phyloP scores from a whole-genome alignment of 2,329 filamentous ascomycete species.

The Endoconidiophora laricicola region DNA sequence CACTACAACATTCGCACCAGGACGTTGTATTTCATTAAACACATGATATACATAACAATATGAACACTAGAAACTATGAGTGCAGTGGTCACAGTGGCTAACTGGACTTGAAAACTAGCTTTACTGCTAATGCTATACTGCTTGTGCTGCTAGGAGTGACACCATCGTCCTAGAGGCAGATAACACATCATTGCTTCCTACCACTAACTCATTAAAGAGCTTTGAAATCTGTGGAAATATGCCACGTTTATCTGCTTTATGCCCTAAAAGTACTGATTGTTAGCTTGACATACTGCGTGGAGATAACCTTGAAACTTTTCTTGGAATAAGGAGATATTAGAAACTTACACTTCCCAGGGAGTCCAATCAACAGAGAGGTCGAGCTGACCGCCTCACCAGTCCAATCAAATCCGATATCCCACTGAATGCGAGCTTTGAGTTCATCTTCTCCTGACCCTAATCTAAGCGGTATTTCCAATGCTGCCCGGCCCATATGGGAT shows the following conservation, averaged over 20 bases:
- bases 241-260: constrained; percentile 37
- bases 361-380: constrained; percentile 35
- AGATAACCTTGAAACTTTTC: too few relatives aligned
- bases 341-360: constrained; percentile 47
- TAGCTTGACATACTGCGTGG: not conserved
- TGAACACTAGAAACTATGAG: too few relatives aligned
- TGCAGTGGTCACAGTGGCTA: too few relatives aligned
- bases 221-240: constrained; percentile 39
- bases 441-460: constrained; percentile 19
- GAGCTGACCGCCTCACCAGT: constrained; percentile 50
- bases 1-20: too few relatives aligned
- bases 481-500: constrained; percentile 11
- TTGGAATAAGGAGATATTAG: too few relatives aligned
- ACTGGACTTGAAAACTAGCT: too few relatives aligned
- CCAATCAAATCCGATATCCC: constrained; percentile 54
- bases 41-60: too few relatives aligned
- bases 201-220: constrained; percentile 43
- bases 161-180: constrained; percentile 42
- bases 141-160: constrained; percentile 28
- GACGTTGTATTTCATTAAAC: too few relatives aligned
- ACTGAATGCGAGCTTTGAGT: constrained; percentile 29
- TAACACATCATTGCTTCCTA: constrained; percentile 36
- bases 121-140: too few relatives aligned
- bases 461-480: constrained; percentile 18
- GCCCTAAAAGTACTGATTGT: constrained; percentile 30